Evolutionary conservation across 352 stramenopile species (phyloP).

Genomic region (Phytophthora fragariae): DNA sequence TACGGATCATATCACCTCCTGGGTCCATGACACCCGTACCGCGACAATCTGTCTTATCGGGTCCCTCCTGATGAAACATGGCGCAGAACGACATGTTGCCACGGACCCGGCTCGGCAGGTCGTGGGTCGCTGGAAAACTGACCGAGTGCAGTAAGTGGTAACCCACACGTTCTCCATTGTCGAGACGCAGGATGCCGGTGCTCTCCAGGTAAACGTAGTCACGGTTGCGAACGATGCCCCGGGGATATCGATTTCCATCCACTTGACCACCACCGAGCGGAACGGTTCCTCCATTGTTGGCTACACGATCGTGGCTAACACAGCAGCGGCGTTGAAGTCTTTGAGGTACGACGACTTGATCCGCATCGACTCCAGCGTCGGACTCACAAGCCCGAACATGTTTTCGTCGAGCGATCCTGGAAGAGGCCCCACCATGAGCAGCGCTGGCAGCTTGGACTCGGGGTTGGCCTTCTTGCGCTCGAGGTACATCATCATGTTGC

Average conservation of each 20-base stretch:
- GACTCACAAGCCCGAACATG: constrained; percentile 49
- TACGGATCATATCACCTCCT: constrained; percentile 26
- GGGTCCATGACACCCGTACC: constrained; percentile 27
- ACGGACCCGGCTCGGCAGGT: constrained; percentile 24
- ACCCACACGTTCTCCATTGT: constrained; percentile 24
- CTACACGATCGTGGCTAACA: constrained; percentile 55
- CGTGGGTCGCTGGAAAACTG: constrained; percentile 24
- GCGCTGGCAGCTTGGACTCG: constrained; percentile 30
- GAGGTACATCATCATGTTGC: constrained; percentile 31
- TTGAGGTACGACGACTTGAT: constrained; percentile 42
- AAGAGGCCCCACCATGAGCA: constrained; percentile 42
- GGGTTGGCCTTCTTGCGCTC: constrained; percentile 30
- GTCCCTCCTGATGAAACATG: constrained; percentile 35
- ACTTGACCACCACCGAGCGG: constrained; percentile 43
- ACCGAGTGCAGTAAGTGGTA: constrained; percentile 34
- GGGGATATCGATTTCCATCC: constrained; percentile 45
- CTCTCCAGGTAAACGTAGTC: constrained; percentile 27
- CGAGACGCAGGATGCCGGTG: constrained; percentile 10
- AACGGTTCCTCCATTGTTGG: constrained; percentile 58
- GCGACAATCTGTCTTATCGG: constrained; percentile 20
- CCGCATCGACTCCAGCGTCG: constrained; percentile 43
- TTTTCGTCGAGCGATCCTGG: constrained; percentile 44
- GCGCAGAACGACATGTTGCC: constrained; percentile 52
- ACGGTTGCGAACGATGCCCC: constrained; percentile 30
- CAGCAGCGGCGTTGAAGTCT: constrained; percentile 45